These are phyloP conservation scores for Calonectria pauciramosa DNA, from an alignment of 2,329 filamentous ascomycete genomes.

Conservation along the genomic window DNA sequence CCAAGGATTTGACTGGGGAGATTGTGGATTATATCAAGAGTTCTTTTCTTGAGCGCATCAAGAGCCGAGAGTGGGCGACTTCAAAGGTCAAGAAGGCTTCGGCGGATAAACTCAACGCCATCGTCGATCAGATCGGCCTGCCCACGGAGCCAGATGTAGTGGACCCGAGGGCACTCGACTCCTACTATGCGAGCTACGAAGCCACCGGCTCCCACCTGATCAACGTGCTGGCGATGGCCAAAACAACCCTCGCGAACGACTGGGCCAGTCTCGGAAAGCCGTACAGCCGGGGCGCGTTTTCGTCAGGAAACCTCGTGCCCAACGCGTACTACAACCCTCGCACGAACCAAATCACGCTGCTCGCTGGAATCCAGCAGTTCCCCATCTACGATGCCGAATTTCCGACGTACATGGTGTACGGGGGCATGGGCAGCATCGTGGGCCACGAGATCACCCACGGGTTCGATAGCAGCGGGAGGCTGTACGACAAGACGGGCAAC, in stretches of 20 bases:
- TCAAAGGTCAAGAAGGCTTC: conserved; percentile 70
- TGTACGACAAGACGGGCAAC: conserved; percentile 75
- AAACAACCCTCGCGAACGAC: conserved; percentile 60
- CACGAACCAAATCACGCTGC: conserved; percentile 77
- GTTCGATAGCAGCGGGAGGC: conserved; percentile 76
- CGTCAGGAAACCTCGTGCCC: conserved; percentile 71
- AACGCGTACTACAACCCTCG: conserved; percentile 77
- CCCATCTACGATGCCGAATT: conserved; percentile 74
- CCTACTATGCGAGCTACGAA: conserved; percentile 69
- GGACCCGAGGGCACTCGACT: conserved; percentile 66
- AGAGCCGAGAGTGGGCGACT: conserved; percentile 75
- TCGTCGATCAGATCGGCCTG: conserved; percentile 78
- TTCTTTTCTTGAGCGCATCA: conserved; percentile 72
- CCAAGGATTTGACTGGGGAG: conserved; percentile 75
- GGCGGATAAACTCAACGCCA: conserved; percentile 75
- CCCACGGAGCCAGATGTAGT: conserved; percentile 74
- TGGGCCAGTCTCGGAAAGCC: conserved; percentile 74
- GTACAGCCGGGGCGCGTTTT: conserved; percentile 72
- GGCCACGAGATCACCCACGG: conserved; percentile 80
- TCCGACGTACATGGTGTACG: conserved; percentile 76
- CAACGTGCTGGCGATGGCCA: conserved; percentile 67
- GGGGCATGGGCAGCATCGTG: conserved; percentile 76
- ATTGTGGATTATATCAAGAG: conserved; percentile 80
- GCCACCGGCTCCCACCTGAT: conserved; percentile 68
- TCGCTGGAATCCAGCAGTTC: conserved; percentile 74